A percentile compares a stretch with the other conserved stretches of the same genome.
phyloP scores from a whole-genome alignment of 2,329 filamentous ascomycete genomes.

The Colletotrichum sp. region DNA sequence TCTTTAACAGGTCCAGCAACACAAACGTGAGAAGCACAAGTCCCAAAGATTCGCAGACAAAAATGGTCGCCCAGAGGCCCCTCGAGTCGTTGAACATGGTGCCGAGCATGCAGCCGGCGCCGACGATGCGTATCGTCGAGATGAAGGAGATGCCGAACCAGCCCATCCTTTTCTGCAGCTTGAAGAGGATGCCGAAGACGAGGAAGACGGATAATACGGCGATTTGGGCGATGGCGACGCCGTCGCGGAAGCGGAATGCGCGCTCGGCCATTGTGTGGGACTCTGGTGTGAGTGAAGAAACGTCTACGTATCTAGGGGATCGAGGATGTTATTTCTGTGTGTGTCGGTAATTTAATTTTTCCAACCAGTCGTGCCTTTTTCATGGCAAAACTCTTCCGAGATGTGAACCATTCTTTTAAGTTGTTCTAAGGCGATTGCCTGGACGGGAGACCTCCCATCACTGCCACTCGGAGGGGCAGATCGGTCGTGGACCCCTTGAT shows the following conservation, averaged over 20 bases:
- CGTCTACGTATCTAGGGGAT: not conserved
- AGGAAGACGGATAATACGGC: not conserved
- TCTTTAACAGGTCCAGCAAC: conserved; percentile 15
- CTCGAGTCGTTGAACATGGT: conserved; percentile 19
- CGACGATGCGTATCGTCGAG: conserved; percentile 24
- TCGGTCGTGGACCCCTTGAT: not conserved
- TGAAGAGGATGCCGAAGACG: not conserved
- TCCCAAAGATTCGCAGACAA: conserved; percentile 25
- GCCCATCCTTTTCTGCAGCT: not conserved
- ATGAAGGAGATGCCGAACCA: conserved; percentile 19
- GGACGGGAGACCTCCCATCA: not conserved
- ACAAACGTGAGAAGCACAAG: conserved; percentile 21
- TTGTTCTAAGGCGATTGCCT: not conserved
- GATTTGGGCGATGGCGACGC: conserved; percentile 16
- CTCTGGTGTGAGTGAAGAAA: not conserved
- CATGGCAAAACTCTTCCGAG: too few species aligned
- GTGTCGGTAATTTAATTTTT: not conserved
- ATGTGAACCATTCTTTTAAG: too few species aligned
- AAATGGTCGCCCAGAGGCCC: conserved; percentile 23
- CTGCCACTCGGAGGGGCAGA: not conserved
- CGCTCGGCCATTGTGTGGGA: not conserved
- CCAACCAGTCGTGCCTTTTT: rapidly evolving
- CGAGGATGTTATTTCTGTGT: not conserved
- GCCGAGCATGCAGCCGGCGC: conserved; percentile 24
- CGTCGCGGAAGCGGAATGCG: conserved; percentile 5